Base-by-base conservation (phyloP, 1,284 basidiomycete species). In the Uromyces viciae-fabae region DNA sequence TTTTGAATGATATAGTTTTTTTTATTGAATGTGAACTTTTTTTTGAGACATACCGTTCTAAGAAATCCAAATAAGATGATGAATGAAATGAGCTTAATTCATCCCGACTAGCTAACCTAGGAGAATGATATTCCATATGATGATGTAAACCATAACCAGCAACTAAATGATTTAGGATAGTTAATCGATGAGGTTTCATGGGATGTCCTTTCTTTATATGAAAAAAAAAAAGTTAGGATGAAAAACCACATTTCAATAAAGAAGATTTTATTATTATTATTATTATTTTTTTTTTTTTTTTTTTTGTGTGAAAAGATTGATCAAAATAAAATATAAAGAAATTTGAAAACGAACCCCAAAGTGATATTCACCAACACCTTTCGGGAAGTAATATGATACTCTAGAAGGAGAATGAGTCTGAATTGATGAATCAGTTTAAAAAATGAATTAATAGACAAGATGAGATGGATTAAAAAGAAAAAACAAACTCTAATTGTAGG, bases 121-220 rank as follows among this genome's bases (percentile, higher is more conserved):
- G 95, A 82, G 93, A 91, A 86, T 94, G 97, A 58, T 98, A 93
- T 83, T 95, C 92, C 87, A 99, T 98, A 84, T 95, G 92, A 84
- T 97, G 93, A 87, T 99, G 95, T 25, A 99, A 88, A 2, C 95
- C 96, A 84, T 99, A 99, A 0, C 95, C 96, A 85, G 97, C 90
- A 5, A 99, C 96, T 62, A 99, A 90, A 5, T 94, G 91, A 84
- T 99, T 99, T 8, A 96, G 98, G 71, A 99, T 87, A 2, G 95
- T 95, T 14, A 99, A 87, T 19, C 97, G 90, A 83, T 98, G 94
- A 0, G 96, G 96, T 85, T 98, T 97, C 96, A 99, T 99, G 2
- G 96, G 97, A 88, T 99, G 96, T 64, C 92, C 90, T 89, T 98
- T 94, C 93, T 95, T 85, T 33, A 60, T 8, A 78, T 69, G 82